Percentiles rank a stretch among this genome's conserved stretches.
Evolutionary conservation across 345 rosid genomes (phyloP).

Genomic region (Hibiscus mutabilis): DNA sequence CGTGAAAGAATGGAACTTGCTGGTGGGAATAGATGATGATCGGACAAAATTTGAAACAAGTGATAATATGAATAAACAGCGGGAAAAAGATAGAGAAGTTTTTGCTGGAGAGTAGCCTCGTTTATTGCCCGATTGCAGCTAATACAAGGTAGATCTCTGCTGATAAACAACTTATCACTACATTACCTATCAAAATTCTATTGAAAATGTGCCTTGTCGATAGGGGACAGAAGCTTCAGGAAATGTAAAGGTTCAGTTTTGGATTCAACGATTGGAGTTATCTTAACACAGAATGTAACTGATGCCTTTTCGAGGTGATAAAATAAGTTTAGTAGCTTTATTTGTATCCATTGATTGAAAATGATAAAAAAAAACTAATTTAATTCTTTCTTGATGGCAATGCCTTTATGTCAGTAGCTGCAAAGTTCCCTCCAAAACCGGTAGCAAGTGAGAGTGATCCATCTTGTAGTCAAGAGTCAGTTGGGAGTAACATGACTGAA

Average conservation of each 20-base stretch:
- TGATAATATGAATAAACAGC: constrained; percentile 19
- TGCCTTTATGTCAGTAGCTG: constrained; percentile 45
- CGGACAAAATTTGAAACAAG: constrained; percentile 12
- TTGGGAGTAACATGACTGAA: neutral
- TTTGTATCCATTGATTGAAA: neutral
- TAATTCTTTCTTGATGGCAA: constrained; percentile 19
- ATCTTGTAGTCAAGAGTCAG: neutral
- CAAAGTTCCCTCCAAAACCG: constrained; percentile 32
- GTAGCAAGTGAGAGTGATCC: neutral
- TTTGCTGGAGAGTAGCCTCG: constrained; percentile 21
- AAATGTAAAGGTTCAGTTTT: constrained; percentile 63
- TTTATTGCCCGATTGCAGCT: constrained; percentile 34
- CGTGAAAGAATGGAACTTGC: constrained; percentile 28
- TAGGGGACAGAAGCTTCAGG: constrained; percentile 50
- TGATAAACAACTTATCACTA: neutral
- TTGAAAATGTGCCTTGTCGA: neutral
- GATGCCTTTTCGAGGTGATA: constrained; percentile 55
- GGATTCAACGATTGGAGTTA: constrained; percentile 65
- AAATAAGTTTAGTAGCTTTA: neutral
- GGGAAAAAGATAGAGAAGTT: constrained; percentile 28
- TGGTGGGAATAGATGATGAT: constrained; percentile 20
- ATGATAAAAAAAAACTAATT: neutral
- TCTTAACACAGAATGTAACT: constrained; percentile 52
- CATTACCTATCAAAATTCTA: neutral
- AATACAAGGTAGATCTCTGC: constrained; percentile 30